These are phyloP conservation scores for Trichoderma virens DNA, from an alignment of 495 filamentous ascomycete species.

Conservation along the genomic window DNA sequence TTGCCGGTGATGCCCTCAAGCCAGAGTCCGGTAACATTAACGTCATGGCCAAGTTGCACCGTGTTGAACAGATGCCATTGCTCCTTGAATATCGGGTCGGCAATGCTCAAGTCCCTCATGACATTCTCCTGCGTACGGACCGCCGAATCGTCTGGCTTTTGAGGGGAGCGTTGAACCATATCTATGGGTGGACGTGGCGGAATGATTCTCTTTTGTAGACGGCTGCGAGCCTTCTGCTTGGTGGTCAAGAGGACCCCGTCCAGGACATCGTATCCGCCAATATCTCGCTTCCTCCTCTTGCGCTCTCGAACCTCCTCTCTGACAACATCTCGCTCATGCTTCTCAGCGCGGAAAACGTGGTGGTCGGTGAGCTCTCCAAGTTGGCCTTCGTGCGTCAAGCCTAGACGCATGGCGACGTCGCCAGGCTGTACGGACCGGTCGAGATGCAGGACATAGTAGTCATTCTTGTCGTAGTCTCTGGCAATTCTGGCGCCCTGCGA, in stretches of 20 bases:
- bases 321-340: slow-evolving; percentile 55
- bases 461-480: slow-evolving; percentile 58
- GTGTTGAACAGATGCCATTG: slow-evolving; percentile 96
- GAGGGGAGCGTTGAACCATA: slow-evolving; percentile 16
- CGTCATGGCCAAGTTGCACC: slow-evolving; percentile 73
- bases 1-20: slow-evolving; percentile 84
- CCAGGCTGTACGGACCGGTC: slow-evolving; percentile 55
- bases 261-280: slow-evolving; percentile 48
- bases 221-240: slow-evolving; percentile 66
- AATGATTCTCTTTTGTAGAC: slow-evolving; percentile 66
- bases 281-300: slow-evolving; percentile 51
- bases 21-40: slow-evolving; percentile 93
- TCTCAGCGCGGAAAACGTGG: slow-evolving; percentile 71
- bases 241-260: slow-evolving; percentile 71
- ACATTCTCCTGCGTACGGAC: slow-evolving; percentile 53
- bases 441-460: slow-evolving; percentile 88
- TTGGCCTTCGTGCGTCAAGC: slow-evolving; percentile 73
- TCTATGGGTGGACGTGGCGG: slow-evolving; percentile 30
- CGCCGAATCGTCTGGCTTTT: slow-evolving; percentile 35
- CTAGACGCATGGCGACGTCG: slow-evolving; percentile 64
- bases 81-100: slow-evolving; percentile 82
- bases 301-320: slow-evolving; percentile 48
- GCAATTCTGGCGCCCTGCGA: neutral
- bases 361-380: slow-evolving; percentile 76
- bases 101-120: slow-evolving; percentile 57